These are phyloP conservation scores for Stentor coeruleus DNA, from an alignment of 73 alveolate genomes.

Conservation along the genomic window DNA sequence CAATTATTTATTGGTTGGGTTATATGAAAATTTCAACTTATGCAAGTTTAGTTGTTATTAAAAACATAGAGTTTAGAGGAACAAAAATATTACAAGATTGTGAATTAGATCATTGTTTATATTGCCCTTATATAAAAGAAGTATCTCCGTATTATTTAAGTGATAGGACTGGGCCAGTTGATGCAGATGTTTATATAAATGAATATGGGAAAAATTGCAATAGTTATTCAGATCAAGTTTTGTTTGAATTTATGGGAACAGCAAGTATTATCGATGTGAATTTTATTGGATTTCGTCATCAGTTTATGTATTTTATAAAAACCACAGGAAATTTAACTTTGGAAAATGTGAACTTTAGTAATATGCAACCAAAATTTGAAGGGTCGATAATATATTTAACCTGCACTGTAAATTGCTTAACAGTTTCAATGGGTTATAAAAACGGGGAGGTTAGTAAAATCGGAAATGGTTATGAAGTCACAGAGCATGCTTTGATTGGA, in stretches of 20 bases:
- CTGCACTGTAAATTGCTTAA: neutral
- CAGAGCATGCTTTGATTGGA: neutral
- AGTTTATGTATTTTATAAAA: neutral
- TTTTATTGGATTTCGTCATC: neutral
- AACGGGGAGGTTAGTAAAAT: neutral
- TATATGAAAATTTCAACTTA: neutral
- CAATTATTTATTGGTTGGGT: neutral
- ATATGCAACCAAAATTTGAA: neutral
- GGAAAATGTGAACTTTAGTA: neutral
- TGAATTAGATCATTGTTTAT: neutral
- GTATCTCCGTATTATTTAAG: too few relatives aligned
- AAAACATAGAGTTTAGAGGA: neutral
- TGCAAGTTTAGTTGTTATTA: neutral
- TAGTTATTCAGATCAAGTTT: neutral
- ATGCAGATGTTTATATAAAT: neutral
- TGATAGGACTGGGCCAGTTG: neutral
- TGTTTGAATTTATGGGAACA: neutral
- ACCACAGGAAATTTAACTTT: neutral
- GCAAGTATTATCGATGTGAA: neutral
- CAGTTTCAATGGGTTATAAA: neutral
- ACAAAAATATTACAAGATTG: neutral
- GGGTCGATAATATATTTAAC: neutral
- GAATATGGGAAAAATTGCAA: neutral
- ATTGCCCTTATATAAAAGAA: neutral
- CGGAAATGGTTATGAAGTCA: neutral